Evolutionary conservation across 495 filamentous ascomycete species (phyloP).

Genomic region (Penicillium malachiteum): DNA sequence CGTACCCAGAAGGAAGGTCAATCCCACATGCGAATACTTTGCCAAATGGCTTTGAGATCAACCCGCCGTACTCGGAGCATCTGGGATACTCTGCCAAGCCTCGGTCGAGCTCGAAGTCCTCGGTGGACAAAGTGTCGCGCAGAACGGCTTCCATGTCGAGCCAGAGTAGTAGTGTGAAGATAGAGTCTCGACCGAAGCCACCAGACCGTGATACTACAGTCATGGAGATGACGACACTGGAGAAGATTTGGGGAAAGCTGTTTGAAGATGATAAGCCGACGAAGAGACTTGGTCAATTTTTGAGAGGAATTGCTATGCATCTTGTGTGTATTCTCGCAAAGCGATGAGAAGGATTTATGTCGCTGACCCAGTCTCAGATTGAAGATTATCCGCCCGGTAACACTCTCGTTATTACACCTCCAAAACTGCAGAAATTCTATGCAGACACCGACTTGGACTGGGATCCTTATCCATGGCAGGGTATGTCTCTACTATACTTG

Average conservation of each 20-base stretch:
- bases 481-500: conserved; percentile 29
- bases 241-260: conserved; percentile 73
- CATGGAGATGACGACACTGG: conserved; percentile 58
- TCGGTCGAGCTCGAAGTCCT: conserved; percentile 18
- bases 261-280: conserved; percentile 74
- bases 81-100: too few species aligned
- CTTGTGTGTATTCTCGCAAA: conserved; percentile 53
- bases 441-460: conserved; percentile 57
- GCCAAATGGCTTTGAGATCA: conserved; percentile 29
- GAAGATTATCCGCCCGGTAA: conserved; percentile 71
- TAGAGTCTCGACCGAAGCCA: conserved; percentile 41
- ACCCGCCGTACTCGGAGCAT: conserved; percentile 23
- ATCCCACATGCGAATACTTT: conserved; percentile 20
- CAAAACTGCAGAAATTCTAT: conserved; percentile 81
- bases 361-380: conserved; percentile 54
- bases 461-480: conserved; percentile 68
- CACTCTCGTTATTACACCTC: conserved; percentile 75
- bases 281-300: conserved; percentile 63
- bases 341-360: background rate
- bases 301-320: conserved; percentile 75
- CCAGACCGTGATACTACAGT: conserved; percentile 47
- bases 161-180: conserved; percentile 31
- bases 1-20: conserved; percentile 14
- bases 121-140: conserved; percentile 20
- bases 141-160: conserved; percentile 33